phyloP scores from a whole-genome alignment of 257 asterid species.

The Echium plantagineum region DNA sequence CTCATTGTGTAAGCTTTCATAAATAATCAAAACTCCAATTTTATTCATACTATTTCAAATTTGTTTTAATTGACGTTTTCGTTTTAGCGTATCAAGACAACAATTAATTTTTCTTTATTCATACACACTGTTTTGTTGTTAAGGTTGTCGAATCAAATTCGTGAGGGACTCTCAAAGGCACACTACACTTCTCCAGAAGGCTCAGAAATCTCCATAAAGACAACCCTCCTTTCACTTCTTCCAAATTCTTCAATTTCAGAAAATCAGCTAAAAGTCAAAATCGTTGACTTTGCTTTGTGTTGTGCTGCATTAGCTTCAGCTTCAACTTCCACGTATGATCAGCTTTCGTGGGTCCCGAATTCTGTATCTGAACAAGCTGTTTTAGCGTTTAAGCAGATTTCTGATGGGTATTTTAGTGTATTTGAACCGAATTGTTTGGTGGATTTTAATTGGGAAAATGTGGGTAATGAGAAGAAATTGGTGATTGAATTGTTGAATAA shows the following conservation, averaged over 20 bases:
- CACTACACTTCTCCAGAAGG: conserved; percentile 53
- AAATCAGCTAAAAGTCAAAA: conserved; percentile 2
- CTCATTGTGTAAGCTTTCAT: conserved; percentile 27
- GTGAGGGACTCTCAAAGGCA: conserved; percentile 27
- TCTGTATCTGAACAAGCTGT: conserved; percentile 36
- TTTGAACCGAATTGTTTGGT: conserved; percentile 6
- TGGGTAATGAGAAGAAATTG: conserved; percentile 51
- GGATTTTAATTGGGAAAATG: conserved; percentile 28
- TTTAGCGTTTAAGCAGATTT: conserved; percentile 39
- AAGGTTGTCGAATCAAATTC: conserved; percentile 46
- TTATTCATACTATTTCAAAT: too few relatives aligned
- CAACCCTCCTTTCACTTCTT: conserved; percentile 45
- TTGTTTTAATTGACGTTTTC: too few relatives aligned
- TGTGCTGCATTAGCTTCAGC: conserved; percentile 77
- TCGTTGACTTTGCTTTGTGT: conserved; percentile 48
- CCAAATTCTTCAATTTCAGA: conserved; percentile 8
- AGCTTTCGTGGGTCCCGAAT: conserved; percentile 60
- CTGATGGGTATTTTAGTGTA: conserved; percentile 25
- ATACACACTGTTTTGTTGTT: conserved; percentile 6
- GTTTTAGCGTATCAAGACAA: too few relatives aligned
- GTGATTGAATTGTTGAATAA: conserved; percentile 51
- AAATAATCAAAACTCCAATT: not conserved
- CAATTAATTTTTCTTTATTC: conserved; percentile 3
- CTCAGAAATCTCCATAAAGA: conserved; percentile 48
- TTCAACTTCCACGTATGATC: conserved; percentile 33